Evolutionary conservation across 2,329 filamentous ascomycete species (phyloP).

Genomic region (Paecilomyces variotii): DNA sequence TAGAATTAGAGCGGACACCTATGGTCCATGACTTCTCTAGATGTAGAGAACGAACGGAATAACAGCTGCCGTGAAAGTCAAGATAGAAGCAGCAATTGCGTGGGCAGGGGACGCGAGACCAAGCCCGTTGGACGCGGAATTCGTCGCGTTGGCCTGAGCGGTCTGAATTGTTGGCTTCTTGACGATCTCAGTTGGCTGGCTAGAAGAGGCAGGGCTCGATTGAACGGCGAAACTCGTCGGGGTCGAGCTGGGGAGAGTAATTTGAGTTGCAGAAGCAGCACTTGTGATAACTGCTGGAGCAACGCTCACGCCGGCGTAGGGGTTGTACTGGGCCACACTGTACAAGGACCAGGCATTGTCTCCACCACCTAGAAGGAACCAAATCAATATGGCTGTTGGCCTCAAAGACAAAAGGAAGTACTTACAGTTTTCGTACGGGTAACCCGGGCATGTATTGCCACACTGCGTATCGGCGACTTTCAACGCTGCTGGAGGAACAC

Average conservation of each 20-base stretch:
- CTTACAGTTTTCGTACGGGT: not conserved
- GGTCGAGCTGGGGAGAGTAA: not conserved
- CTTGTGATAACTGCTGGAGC: not conserved
- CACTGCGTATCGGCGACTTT: not conserved
- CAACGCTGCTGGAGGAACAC: not conserved
- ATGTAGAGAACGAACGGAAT: not conserved
- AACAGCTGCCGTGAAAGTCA: not conserved
- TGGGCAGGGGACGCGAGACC: not conserved
- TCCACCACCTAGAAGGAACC: not conserved
- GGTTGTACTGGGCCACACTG: not conserved
- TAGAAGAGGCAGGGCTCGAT: not conserved
- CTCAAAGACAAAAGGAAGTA: not conserved
- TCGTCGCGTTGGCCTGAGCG: not conserved
- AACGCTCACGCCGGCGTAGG: not conserved
- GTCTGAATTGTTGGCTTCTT: not conserved
- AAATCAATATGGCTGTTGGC: not conserved
- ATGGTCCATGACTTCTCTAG: not conserved
- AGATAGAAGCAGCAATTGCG: not conserved
- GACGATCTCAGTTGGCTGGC: not conserved
- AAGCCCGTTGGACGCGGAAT: not conserved
- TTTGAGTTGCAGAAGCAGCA: not conserved
- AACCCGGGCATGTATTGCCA: not conserved
- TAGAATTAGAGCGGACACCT: not conserved
- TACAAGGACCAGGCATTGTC: not conserved
- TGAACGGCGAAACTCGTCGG: not conserved